These are phyloP conservation scores for Trametes cinnabarina DNA, from an alignment of 768 basidiomycete genomes.

Conservation along the genomic window DNA sequence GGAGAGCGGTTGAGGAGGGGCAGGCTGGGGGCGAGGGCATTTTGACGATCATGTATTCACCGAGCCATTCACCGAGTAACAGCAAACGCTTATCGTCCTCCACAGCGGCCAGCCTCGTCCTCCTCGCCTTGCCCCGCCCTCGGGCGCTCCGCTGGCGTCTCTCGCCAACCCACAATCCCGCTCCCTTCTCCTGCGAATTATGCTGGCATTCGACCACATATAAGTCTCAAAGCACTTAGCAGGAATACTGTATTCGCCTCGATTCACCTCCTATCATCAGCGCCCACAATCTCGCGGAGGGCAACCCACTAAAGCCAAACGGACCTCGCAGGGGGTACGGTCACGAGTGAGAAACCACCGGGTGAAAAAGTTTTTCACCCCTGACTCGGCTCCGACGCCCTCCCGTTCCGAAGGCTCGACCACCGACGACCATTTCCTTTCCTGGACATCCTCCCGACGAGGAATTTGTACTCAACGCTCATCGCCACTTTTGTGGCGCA, in stretches of 20 bases:
- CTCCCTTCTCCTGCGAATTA: background rate
- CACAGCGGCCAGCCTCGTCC: slow-evolving; percentile 18
- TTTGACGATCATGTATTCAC: slow-evolving; percentile 30
- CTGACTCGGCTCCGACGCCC: slow-evolving; percentile 26
- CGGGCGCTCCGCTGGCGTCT: slow-evolving; percentile 21
- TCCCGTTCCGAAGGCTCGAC: slow-evolving; percentile 9
- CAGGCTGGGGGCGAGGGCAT: slow-evolving; percentile 8
- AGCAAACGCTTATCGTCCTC: slow-evolving; percentile 27
- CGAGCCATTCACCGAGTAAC: slow-evolving; percentile 40
- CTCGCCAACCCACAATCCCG: background rate
- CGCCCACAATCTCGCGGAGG: background rate
- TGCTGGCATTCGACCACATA: background rate
- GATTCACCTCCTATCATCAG: background rate
- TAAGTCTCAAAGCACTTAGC: background rate
- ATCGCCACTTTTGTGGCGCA: background rate
- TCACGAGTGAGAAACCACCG: slow-evolving; percentile 6
- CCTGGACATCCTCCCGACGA: background rate
- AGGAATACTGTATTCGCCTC: background rate
- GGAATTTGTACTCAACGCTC: background rate
- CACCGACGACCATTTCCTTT: slow-evolving; percentile 15
- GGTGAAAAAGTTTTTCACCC: slow-evolving; percentile 29
- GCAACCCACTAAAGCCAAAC: slow-evolving; percentile 9
- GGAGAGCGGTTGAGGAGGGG: slow-evolving; percentile 8
- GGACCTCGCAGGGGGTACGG: background rate
- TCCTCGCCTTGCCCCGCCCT: slow-evolving; percentile 11